phyloP scores from a whole-genome alignment of 768 basidiomycete species.

The Pleurotus cornucopiae region DNA sequence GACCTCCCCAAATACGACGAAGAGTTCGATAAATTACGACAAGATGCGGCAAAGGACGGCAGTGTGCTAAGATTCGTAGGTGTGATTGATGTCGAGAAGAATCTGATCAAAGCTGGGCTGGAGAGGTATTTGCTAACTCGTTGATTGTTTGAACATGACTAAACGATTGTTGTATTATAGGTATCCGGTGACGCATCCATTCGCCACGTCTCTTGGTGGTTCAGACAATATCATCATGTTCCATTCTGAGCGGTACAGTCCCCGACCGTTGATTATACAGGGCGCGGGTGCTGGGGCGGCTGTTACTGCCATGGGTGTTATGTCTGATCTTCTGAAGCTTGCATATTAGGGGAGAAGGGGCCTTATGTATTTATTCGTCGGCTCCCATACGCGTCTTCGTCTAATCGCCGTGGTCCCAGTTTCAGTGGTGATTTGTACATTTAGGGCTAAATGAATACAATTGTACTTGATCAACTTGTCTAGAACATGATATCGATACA shows the following conservation, averaged over 20 bases:
- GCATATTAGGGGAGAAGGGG: slow-evolving; percentile 15
- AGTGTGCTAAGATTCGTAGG: slow-evolving; percentile 92
- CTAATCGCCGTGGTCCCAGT: no score
- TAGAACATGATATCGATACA: background rate
- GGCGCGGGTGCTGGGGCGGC: slow-evolving; percentile 97
- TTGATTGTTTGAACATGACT: background rate
- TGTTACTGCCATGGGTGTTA: slow-evolving; percentile 97
- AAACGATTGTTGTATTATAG: slow-evolving; percentile 32
- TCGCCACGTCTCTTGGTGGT: slow-evolving; percentile 92
- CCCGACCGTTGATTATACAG: slow-evolving; percentile 87
- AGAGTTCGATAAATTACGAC: slow-evolving; percentile 72
- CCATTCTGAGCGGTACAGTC: slow-evolving; percentile 88
- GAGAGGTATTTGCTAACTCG: slow-evolving; percentile 60
- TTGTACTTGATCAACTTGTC: no score
- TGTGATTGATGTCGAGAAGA: slow-evolving; percentile 76
- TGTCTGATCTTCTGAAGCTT: slow-evolving; percentile 77
- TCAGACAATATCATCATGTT: slow-evolving; percentile 99
- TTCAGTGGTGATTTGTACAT: no score
- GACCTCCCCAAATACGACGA: slow-evolving; percentile 80
- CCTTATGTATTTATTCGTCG: no score
- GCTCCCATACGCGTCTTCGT: no score
- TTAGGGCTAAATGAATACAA: no score
- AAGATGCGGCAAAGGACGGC: slow-evolving; percentile 73
- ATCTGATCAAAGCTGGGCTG: slow-evolving; percentile 80
- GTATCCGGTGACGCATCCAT: slow-evolving; percentile 86